Conservation (phyloP, 139 green algal genomes). For the Diplosphaera chodatii region DNA sequence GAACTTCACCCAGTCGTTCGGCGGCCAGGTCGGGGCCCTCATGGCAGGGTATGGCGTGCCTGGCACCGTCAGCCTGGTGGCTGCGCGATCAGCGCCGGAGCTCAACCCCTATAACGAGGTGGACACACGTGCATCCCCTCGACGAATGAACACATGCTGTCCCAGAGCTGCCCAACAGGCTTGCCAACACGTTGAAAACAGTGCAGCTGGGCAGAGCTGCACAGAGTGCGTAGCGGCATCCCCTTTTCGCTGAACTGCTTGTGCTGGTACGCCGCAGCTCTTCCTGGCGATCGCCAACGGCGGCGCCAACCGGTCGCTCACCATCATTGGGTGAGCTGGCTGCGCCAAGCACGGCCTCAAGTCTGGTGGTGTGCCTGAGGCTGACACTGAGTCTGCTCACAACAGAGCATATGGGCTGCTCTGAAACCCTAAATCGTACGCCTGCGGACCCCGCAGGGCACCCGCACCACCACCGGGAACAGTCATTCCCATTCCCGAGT, state of each 20-base stretch:
- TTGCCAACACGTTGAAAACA: too few relatives aligned
- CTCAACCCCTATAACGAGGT: not conserved
- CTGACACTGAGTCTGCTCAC: too few relatives aligned
- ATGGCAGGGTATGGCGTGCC: not conserved
- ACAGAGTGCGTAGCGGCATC: too few relatives aligned
- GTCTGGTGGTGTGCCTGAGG: too few relatives aligned
- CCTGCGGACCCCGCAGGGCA: not conserved
- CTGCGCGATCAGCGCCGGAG: not conserved
- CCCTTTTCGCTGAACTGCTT: too few relatives aligned
- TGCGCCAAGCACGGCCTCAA: too few relatives aligned
- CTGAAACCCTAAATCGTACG: too few relatives aligned
- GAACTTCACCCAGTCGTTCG: not conserved
- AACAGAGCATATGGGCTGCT: too few relatives aligned
- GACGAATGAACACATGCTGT: too few relatives aligned
- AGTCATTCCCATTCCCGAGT: not conserved
- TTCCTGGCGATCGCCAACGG: not conserved
- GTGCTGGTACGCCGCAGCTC: not conserved
- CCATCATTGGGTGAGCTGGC: not conserved
- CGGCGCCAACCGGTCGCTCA: not conserved
- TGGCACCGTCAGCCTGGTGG: not conserved
- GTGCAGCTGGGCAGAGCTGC: too few relatives aligned
- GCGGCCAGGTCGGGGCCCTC: not conserved
- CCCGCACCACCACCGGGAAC: not conserved
- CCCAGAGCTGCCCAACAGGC: too few relatives aligned
- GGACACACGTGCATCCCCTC: too few relatives aligned